Conservation (phyloP, 2,329 filamentous ascomycete genomes). For the Xylaria sp. region DNA sequence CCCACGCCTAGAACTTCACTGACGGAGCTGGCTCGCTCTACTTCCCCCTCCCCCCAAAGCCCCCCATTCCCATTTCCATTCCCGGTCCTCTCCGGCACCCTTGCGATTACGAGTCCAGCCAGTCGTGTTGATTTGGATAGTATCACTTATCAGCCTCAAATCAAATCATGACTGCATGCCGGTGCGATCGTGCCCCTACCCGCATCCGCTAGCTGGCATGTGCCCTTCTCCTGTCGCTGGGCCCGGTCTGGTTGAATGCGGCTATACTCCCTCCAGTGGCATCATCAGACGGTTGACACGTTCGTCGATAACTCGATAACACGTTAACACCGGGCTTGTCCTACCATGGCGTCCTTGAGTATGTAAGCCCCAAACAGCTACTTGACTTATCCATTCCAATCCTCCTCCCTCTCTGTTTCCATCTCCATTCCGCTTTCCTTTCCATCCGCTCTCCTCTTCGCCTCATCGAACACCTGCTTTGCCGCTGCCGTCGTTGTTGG, state of each 20-base stretch:
- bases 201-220: constrained; percentile 43
- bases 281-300: neutral
- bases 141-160: constrained; percentile 31
- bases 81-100: constrained; percentile 17
- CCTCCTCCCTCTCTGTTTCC: constrained; percentile 1
- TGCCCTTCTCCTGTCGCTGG: constrained; percentile 37
- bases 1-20: neutral
- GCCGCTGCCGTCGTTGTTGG: neutral
- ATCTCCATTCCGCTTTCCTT: too few species aligned
- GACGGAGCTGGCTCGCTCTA: constrained; percentile 1
- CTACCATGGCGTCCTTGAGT: constrained; percentile 49
- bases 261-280: constrained; percentile 38
- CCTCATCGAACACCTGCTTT: neutral
- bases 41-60: neutral
- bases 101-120: constrained; percentile 27
- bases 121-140: constrained; percentile 1
- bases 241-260: constrained; percentile 40
- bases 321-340: constrained; percentile 7
- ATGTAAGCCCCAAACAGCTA: constrained; percentile 44
- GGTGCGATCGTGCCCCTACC: constrained; percentile 38
- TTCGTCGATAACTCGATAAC: neutral
- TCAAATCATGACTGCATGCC: constrained; percentile 48
- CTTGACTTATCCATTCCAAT: constrained; percentile 18
- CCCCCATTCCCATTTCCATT: neutral
- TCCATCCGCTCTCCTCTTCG: too few species aligned